Evolutionary conservation across 192 early-diverging fungal genomes (phyloP).

Genomic region (Linnemannia hyalina): DNA sequence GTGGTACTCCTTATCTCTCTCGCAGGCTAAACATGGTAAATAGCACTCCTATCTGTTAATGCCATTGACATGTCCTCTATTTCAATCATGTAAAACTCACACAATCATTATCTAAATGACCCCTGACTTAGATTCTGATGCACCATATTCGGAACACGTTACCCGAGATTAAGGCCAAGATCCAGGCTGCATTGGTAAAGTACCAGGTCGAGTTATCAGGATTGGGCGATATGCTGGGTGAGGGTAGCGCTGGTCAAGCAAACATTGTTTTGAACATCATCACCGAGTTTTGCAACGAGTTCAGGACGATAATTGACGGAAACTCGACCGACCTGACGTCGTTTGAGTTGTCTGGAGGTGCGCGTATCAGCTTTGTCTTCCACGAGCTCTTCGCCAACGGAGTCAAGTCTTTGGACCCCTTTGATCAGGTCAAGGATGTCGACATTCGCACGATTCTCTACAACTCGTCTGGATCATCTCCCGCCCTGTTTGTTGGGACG

Average conservation of each 20-base stretch:
- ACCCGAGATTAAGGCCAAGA: slow-evolving; percentile 99
- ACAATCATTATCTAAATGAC: neutral
- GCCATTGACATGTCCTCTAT: neutral
- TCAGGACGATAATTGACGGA: slow-evolving; percentile 95
- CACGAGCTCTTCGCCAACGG: slow-evolving; percentile 96
- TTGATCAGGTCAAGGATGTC: slow-evolving; percentile 98
- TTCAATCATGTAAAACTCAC: neutral
- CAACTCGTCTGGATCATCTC: slow-evolving; percentile 97
- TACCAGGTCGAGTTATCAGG: slow-evolving; percentile 88
- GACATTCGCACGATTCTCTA: slow-evolving; percentile 99
- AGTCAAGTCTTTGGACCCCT: slow-evolving; percentile 95
- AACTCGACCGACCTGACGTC: slow-evolving; percentile 95
- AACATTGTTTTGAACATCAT: slow-evolving; percentile 97
- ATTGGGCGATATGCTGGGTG: slow-evolving; percentile 92
- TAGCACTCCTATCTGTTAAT: neutral
- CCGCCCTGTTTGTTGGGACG: slow-evolving; percentile 97
- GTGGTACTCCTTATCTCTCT: slow-evolving; percentile 98
- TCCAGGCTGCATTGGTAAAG: slow-evolving; percentile 85
- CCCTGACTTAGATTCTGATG: slow-evolving; percentile 86
- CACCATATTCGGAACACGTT: slow-evolving; percentile 98
- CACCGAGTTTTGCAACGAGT: slow-evolving; percentile 98
- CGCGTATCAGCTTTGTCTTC: slow-evolving; percentile 98
- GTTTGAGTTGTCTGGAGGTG: slow-evolving; percentile 97
- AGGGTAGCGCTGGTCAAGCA: slow-evolving; percentile 76
- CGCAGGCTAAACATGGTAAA: slow-evolving; percentile 93